Base-by-base conservation (phyloP, 768 basidiomycete genomes). In the Termitomyces sp. region DNA sequence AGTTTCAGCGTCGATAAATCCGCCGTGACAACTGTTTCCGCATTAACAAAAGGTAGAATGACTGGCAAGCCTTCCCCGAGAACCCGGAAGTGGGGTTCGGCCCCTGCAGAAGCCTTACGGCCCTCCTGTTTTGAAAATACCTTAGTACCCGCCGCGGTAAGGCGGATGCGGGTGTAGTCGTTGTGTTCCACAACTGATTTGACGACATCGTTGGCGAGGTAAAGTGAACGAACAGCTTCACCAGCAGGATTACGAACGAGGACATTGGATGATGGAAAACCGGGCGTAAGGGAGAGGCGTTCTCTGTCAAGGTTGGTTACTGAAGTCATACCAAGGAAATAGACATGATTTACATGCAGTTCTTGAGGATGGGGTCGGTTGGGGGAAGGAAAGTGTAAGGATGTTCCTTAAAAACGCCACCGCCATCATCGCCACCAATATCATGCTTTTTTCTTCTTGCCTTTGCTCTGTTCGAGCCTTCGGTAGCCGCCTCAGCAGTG, bases 101-200 rank as follows among this genome's bases (percentile, higher is more conserved):
- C 27, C 6, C 52, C 58, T 27, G 50, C 55, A 34, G 53, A 69
- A 4, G 80, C 85, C 46, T 82, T 82, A 1, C 81, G 84, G 2
- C 83, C 84, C 60, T 96, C 95, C 70, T 98, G 95, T 68, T 93
- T 91, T 6, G 86, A 83, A 72, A 98, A 90, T 13, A 94, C 86
- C 71, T 97, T 96, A 42, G 95, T 94, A 20, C 97, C 97, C n/a
- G 91, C 89, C 15, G 91, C 86, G 66, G 95, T 87, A 54, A 99
- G 84, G 1, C 97, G 86, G 57, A 98, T 80, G 30, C 88, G 86
- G 31, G 83, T 81, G 69, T 88, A 95, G 68, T 93, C 87, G 69
- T 98, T 99, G 68, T 87, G 76, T 54, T 77, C 67, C 58, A 98
- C 81, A 60, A 98, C 78, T n/a, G 78, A 73, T 72, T 91, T 93